Evolutionary conservation across 495 filamentous ascomycete genomes (phyloP).

Genomic region (Saxophila tyrrhenica): DNA sequence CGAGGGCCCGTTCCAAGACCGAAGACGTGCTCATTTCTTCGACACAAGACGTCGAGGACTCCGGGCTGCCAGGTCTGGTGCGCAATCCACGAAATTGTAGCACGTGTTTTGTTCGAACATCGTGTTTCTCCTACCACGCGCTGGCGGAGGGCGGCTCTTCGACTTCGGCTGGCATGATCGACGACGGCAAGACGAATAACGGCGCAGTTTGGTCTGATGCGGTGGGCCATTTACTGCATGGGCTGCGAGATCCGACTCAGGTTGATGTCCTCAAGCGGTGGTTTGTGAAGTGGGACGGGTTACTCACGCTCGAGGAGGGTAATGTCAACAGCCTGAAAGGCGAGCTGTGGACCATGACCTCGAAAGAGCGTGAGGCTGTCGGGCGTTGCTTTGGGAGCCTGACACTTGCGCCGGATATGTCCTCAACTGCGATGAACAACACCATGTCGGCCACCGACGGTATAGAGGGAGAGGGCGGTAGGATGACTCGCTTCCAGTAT

Average conservation of each 20-base stretch:
- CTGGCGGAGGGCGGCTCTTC: conserved; percentile 62
- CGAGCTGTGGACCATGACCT: conserved; percentile 92
- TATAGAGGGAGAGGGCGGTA: conserved; percentile 48
- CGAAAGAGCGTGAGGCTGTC: conserved; percentile 72
- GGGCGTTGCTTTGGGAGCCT: conserved; percentile 66
- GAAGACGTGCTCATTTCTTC: not conserved
- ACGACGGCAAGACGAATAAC: conserved; percentile 57
- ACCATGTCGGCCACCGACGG: conserved; percentile 6
- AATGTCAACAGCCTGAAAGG: conserved; percentile 70
- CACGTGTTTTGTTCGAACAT: conserved; percentile 73
- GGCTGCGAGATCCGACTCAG: conserved; percentile 62
- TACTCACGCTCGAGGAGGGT: conserved; percentile 88
- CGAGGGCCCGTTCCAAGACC: conserved; percentile 1
- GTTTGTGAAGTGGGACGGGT: conserved; percentile 85
- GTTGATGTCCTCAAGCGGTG: conserved; percentile 71
- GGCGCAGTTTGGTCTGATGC: conserved; percentile 12
- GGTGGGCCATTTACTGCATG: conserved; percentile 22
- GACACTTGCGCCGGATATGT: conserved; percentile 54
- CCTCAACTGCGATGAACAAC: not conserved
- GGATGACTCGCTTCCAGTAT: conserved; percentile 86
- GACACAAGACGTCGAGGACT: conserved; percentile 32
- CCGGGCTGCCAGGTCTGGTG: conserved; percentile 74
- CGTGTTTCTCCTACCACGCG: conserved; percentile 91
- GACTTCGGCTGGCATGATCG: conserved; percentile 14
- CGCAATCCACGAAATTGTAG: conserved; percentile 63